Base-by-base conservation (phyloP, 768 basidiomycete species). In the Boletus insuetus region DNA sequence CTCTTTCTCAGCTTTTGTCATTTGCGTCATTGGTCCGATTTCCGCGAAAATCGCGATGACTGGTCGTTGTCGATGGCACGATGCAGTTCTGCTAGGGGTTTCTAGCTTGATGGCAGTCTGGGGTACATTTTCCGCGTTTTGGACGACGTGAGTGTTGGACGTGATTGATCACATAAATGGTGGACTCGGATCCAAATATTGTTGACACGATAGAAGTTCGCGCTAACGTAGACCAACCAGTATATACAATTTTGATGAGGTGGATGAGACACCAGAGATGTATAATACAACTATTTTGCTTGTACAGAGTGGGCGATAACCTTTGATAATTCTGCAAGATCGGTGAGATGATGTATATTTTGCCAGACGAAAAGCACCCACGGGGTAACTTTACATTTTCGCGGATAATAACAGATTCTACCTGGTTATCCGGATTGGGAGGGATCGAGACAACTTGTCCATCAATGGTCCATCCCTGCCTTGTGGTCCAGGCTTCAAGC, bases 401-500 rank as follows among this genome's bases (percentile, higher is more conserved):
- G 69, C 90, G 89, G 24, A 92, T 87, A 46, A 94, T 80, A 1
- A 89, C 87, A 0, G 91, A 88, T 64, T 89, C 85, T 62, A 93
- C 89, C 64, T 91, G 89, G 70, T 94, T 94, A 72, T 94, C 91
- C 14, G 87, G 86, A 70, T 93, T 94, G 42, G 85, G 80, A 22
- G 92, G 91, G 51, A 94, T 76, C 16, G 71, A 74, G 49, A 92
- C 77, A n/a, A 85, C 80, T 8, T 79, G 79, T 1, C 76, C 77
- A 16, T 90, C 82, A 39, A 82, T 58, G 19, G 75, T 70, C 91
- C 91, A 94, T 20, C 83, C 87, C 46, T 89, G 78, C 59, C 79
- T 80, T 58, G 77, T 67, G 34, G 89, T 76, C 68, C 84, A 91
- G 12, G 73, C 75, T 31, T 78, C 77, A 43, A 94, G 74, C 17